A percentile compares a stretch with the other conserved stretches of the same genome.
phyloP scores from a whole-genome alignment of 352 stramenopile species.

The Thalassiosira hispida region DNA sequence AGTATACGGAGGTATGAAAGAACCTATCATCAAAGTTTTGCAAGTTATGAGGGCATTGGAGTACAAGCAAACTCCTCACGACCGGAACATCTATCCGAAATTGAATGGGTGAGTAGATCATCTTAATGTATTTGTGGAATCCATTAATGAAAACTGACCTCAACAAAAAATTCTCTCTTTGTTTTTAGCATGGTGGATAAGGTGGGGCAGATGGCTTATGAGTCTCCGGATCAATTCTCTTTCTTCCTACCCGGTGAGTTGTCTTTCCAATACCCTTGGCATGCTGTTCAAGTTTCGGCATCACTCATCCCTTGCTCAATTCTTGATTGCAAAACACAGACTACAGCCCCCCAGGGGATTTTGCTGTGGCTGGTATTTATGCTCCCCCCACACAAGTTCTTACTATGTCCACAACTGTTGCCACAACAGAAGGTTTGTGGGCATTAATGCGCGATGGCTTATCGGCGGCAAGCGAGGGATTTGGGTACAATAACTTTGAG shows the following conservation, averaged over 20 bases:
- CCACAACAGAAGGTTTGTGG: conserved; percentile 60
- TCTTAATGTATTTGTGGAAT: no score
- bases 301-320: not conserved
- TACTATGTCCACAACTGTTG: conserved; percentile 47
- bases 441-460: conserved; percentile 44
- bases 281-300: not conserved
- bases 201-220: conserved; percentile 61
- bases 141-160: no score
- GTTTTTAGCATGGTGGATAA: conserved; percentile 38
- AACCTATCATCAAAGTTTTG: conserved; percentile 64
- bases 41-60: conserved; percentile 55
- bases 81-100: conserved; percentile 44
- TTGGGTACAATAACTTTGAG: conserved; percentile 35
- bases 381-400: conserved; percentile 64
- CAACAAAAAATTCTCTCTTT: no score
- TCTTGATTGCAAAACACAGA: conserved; percentile 10
- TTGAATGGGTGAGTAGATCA: no score
- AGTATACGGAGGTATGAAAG: conserved; percentile 47
- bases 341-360: conserved; percentile 43
- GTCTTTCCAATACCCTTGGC: conserved; percentile 29
- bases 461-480: conserved; percentile 26
- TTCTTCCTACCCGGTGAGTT: conserved; percentile 66
- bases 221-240: conserved; percentile 73
- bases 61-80: conserved; percentile 12
- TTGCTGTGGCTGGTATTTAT: conserved; percentile 33